Evolutionary conservation across 176 grass and related monocot genomes (phyloP).

Genomic region (Avena eriantha): DNA sequence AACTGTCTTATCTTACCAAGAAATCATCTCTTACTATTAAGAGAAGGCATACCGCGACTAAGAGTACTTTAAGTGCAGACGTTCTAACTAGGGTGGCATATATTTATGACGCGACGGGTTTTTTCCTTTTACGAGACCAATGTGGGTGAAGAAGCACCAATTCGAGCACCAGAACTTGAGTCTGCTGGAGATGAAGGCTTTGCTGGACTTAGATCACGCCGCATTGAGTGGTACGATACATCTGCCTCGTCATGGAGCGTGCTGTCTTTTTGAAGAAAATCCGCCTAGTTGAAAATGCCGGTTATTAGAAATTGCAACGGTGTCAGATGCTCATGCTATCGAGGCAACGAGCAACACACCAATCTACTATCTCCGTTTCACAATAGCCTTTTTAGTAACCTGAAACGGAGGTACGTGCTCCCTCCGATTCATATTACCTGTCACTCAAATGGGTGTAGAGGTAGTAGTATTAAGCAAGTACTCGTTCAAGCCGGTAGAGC

Average conservation of each 20-base stretch:
- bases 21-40: too few relatives aligned
- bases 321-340: not conserved
- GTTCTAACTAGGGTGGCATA: too few relatives aligned
- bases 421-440: too few relatives aligned
- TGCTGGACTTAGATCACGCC: not conserved
- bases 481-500: not conserved
- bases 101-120: too few relatives aligned
- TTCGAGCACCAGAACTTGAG: constrained; percentile 5
- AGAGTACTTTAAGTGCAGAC: too few relatives aligned
- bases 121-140: not conserved
- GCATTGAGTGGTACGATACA: not conserved
- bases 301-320: not conserved
- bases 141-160: not conserved
- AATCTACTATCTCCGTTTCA: too few relatives aligned
- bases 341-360: not conserved
- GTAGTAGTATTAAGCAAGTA: not conserved
- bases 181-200: not conserved
- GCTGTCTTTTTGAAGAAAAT: not conserved
- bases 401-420: too few relatives aligned
- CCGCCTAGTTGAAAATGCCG: not conserved
- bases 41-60: too few relatives aligned
- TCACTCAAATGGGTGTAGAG: too few relatives aligned
- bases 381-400: too few relatives aligned
- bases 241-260: constrained; percentile 3
- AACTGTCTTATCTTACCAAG: too few relatives aligned